Conservation (phyloP, 1,284 basidiomycete genomes). For the Lignosus rhinocerotis region DNA sequence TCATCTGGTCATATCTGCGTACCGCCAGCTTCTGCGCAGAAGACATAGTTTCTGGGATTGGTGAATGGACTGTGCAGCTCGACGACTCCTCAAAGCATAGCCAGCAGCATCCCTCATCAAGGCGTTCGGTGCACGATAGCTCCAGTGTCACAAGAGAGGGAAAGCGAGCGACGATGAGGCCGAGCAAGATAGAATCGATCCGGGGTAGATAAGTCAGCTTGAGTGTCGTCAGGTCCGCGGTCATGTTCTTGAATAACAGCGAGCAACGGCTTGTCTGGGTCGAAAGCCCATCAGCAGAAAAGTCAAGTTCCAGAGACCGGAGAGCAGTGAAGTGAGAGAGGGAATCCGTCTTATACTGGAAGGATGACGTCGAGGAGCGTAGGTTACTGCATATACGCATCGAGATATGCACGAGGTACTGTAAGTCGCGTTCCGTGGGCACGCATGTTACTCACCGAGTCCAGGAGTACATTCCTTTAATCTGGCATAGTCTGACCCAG, state of each 20-base stretch:
- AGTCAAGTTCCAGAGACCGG: slow-evolving; percentile 26
- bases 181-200: slow-evolving; percentile 50
- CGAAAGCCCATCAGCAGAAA: slow-evolving; percentile 28
- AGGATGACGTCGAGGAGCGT: slow-evolving; percentile 19
- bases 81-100: slow-evolving; percentile 62
- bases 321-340: slow-evolving; percentile 24
- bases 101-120: slow-evolving; percentile 59
- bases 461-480: slow-evolving; percentile 28
- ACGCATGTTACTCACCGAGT: slow-evolving; percentile 28
- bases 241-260: slow-evolving; percentile 30
- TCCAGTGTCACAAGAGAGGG: slow-evolving; percentile 46
- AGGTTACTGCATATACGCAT: slow-evolving; percentile 28
- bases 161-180: slow-evolving; percentile 46
- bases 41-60: slow-evolving; percentile 51
- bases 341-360: slow-evolving; percentile 15
- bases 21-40: slow-evolving; percentile 50
- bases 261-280: slow-evolving; percentile 28
- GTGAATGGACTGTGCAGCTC: slow-evolving; percentile 57
- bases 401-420: neutral
- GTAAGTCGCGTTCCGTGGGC: neutral
- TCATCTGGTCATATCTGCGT: slow-evolving; percentile 25
- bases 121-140: slow-evolving; percentile 56
- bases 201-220: slow-evolving; percentile 53
- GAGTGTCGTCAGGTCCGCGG: slow-evolving; percentile 38
- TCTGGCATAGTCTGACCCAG: slow-evolving; percentile 27